Conservation (phyloP, 1,139 yeast genomes). For the Yamadazyma triangularis region DNA sequence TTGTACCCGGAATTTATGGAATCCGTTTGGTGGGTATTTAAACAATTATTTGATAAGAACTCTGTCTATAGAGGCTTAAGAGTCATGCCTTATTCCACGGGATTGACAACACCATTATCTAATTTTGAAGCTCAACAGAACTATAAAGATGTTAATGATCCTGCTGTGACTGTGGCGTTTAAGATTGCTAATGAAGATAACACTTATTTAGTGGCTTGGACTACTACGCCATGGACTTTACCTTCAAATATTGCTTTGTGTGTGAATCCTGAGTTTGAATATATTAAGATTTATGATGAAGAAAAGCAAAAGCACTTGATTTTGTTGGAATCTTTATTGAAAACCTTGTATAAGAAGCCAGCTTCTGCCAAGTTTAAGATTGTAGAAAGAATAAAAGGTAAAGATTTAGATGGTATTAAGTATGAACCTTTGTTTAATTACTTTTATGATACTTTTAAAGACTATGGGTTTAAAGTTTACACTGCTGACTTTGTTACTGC, state of each 20-base stretch:
- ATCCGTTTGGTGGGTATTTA: slow-evolving; percentile 98
- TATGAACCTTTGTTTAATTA: slow-evolving; percentile 82
- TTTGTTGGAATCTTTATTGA: slow-evolving; percentile 73
- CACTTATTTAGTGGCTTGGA: slow-evolving; percentile 92
- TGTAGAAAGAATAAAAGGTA: slow-evolving; percentile 75
- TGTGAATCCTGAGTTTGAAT: slow-evolving; percentile 87
- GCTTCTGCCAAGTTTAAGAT: slow-evolving; percentile 82
- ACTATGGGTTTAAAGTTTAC: slow-evolving; percentile 76
- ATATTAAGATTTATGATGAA: slow-evolving; percentile 88
- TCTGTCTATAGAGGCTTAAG: slow-evolving; percentile 91
- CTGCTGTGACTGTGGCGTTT: slow-evolving; percentile 92
- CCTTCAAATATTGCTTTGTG: slow-evolving; percentile 92
- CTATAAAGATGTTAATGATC: slow-evolving; percentile 95
- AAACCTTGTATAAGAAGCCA: slow-evolving; percentile 89
- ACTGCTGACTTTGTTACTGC: slow-evolving; percentile 79
- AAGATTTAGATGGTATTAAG: slow-evolving; percentile 69
- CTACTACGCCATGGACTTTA: slow-evolving; percentile 99
- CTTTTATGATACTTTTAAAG: slow-evolving; percentile 71
- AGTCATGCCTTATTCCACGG: slow-evolving; percentile 99
- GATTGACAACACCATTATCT: slow-evolving; percentile 92
- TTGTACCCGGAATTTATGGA: slow-evolving; percentile 95
- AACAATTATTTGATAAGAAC: slow-evolving; percentile 76
- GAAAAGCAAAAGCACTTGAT: slow-evolving; percentile 76
- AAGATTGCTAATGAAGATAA: slow-evolving; percentile 75
- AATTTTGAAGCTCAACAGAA: slow-evolving; percentile 98